Percentiles rank a stretch among this genome's conserved stretches.
phyloP scores from a whole-genome alignment of 169 alveolate genomes.

The Cryptosporidium ubiquitum region DNA sequence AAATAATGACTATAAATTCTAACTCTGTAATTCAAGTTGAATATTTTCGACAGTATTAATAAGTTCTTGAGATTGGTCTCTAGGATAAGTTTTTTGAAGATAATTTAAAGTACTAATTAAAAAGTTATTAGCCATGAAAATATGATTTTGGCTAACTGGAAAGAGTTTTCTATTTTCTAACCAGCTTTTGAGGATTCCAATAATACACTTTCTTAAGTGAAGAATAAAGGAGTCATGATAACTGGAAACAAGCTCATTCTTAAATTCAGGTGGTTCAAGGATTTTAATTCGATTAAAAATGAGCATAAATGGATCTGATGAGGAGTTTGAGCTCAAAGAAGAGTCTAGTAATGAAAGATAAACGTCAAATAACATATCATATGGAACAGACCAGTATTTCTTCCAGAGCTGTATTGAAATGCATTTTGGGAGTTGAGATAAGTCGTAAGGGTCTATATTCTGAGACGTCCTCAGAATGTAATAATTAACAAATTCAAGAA shows the following conservation, averaged over 20 bases:
- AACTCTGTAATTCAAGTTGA: not conserved
- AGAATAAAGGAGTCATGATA: slow-evolving; percentile 4
- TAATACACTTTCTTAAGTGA: slow-evolving; percentile 44
- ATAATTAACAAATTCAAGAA: slow-evolving; percentile 34
- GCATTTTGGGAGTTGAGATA: not conserved
- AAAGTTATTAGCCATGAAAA: slow-evolving; percentile 15
- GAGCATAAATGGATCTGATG: slow-evolving; percentile 29
- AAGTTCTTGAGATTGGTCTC: not conserved
- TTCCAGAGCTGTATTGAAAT: slow-evolving; percentile 42
- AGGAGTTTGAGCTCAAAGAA: not conserved
- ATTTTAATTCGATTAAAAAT: slow-evolving; percentile 15
- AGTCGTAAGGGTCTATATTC: not conserved
- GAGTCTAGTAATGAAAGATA: slow-evolving; percentile 58
- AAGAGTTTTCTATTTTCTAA: not conserved
- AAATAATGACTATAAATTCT: not conserved
- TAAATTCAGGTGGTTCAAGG: slow-evolving; percentile 2
- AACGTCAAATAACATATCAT: slow-evolving; percentile 36
- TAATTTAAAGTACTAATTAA: not conserved
- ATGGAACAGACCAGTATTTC: slow-evolving; percentile 28
- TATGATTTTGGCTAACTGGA: slow-evolving; percentile 3
- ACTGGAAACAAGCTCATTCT: not conserved
- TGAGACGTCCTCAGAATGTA: not conserved
- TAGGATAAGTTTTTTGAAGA: not conserved
- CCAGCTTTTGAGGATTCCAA: slow-evolving; percentile 14
- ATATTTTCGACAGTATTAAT: not conserved